Conservation (phyloP, 2,329 filamentous ascomycete genomes). For the Botryotinia calthae region DNA sequence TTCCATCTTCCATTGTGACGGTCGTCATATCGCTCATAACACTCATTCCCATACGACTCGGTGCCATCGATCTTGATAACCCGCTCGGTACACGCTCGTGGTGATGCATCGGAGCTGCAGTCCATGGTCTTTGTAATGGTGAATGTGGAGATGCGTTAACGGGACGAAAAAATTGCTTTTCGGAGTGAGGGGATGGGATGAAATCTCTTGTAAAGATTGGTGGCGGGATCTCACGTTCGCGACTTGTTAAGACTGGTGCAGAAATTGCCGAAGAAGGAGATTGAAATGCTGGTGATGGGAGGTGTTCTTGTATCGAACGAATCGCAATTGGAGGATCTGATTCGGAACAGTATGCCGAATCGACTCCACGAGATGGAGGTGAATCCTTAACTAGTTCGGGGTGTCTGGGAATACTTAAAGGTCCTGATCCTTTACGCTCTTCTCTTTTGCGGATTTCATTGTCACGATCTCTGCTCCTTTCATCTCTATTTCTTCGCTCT, state of each 20-base stretch:
- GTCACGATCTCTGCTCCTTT: not conserved
- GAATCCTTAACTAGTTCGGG: constrained; percentile 26
- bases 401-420: constrained; percentile 18
- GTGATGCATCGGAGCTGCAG: constrained; percentile 34
- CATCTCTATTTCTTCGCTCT: not conserved
- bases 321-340: constrained; percentile 30
- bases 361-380: constrained; percentile 36
- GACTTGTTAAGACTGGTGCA: constrained; percentile 11
- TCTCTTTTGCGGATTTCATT: not conserved
- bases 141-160: constrained; percentile 63
- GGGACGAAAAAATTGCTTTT: constrained; percentile 58
- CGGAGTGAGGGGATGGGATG: constrained; percentile 45
- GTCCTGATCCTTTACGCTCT: not conserved
- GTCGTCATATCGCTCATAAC: constrained; percentile 53
- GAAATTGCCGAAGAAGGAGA: constrained; percentile 19
- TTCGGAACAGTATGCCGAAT: constrained; percentile 38
- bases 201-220: constrained; percentile 26
- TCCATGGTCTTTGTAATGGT: constrained; percentile 50
- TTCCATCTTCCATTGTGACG: constrained; percentile 40
- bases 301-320: constrained; percentile 21
- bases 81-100: constrained; percentile 26
- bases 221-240: constrained; percentile 7
- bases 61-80: constrained; percentile 33
- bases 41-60: constrained; percentile 44
- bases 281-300: constrained; percentile 21